These are phyloP conservation scores for Sporopachydermia quercuum DNA, from an alignment of 805 yeast species.

Conservation along the genomic window DNA sequence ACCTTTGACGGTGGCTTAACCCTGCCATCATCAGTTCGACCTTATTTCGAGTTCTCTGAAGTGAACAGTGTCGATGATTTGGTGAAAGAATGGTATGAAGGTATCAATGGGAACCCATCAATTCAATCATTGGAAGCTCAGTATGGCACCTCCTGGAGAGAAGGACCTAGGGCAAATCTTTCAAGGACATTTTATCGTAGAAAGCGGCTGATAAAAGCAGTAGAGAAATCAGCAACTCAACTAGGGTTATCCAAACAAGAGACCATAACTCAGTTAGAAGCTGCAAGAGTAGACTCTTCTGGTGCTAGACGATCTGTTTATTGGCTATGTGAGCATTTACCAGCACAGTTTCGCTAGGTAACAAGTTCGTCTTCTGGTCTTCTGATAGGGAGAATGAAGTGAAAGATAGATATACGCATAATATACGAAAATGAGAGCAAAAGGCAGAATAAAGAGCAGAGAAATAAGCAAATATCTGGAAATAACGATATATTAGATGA, in stretches of 20 bases:
- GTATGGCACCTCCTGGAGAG: conserved; percentile 28
- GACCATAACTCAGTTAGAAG: not conserved
- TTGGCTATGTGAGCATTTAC: not conserved
- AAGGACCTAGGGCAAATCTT: conserved; percentile 9
- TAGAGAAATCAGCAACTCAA: not conserved
- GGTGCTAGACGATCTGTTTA: not conserved
- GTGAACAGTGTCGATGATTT: conserved; percentile 7
- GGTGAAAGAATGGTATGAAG: conserved; percentile 26
- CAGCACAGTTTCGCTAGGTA: too few species aligned
- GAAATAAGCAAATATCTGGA: too few species aligned
- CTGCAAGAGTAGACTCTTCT: not conserved
- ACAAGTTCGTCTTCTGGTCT: too few species aligned
- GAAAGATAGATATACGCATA: too few species aligned
- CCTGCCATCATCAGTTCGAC: too few species aligned
- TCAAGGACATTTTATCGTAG: not conserved
- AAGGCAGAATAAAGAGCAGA: too few species aligned
- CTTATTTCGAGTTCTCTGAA: not conserved
- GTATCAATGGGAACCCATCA: conserved; percentile 27
- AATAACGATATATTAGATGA: too few species aligned
- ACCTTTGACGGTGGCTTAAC: too few species aligned
- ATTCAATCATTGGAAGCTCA: conserved; percentile 24
- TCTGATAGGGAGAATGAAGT: too few species aligned
- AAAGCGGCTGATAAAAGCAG: not conserved
- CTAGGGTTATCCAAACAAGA: not conserved
- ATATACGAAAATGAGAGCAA: too few species aligned